Percentiles rank a stretch among this genome's conserved stretches.
These are phyloP conservation scores for Globisporangium heterothallicum DNA, from an alignment of 352 stramenopile species.

Conservation along the genomic window DNA sequence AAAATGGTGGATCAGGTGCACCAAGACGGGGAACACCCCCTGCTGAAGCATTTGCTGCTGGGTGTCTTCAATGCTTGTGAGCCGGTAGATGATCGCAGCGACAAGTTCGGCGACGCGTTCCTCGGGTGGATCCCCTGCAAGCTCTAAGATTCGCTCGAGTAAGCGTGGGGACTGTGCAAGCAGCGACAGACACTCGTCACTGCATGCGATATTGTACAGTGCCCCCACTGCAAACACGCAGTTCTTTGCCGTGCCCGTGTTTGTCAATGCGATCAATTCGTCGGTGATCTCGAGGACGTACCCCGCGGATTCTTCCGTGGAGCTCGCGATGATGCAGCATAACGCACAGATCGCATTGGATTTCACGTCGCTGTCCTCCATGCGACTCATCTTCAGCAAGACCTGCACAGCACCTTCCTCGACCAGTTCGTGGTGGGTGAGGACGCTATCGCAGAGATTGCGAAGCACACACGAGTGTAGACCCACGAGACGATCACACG, in stretches of 20 bases:
- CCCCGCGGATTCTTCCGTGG: constrained; percentile 37
- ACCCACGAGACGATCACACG: constrained; percentile 27
- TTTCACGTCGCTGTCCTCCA: constrained; percentile 43
- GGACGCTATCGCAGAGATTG: constrained; percentile 65
- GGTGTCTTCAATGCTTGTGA: constrained; percentile 21
- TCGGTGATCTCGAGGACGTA: constrained; percentile 54
- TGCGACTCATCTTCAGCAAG: constrained; percentile 55
- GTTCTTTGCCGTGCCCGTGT: constrained; percentile 19
- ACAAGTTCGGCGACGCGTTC: constrained; percentile 41
- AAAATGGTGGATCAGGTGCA: constrained; percentile 43
- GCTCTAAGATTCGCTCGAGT: constrained; percentile 31
- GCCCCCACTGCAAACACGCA: constrained; percentile 53
- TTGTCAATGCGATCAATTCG: constrained; percentile 45
- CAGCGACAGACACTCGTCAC: constrained; percentile 50
- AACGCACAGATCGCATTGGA: constrained; percentile 64
- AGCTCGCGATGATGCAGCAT: constrained; percentile 60
- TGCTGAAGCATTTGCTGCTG: constrained; percentile 27
- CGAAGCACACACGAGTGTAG: constrained; percentile 67
- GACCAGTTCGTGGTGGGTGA: constrained; percentile 71
- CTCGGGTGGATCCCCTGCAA: constrained; percentile 14
- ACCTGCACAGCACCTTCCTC: constrained; percentile 45
- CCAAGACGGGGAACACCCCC: constrained; percentile 44
- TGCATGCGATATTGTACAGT: constrained; percentile 76
- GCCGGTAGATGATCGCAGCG: constrained; percentile 50
- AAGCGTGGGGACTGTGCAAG: constrained; percentile 31